phyloP scores from a whole-genome alignment of 148 eudicot genomes.

The Silene uniflora region DNA sequence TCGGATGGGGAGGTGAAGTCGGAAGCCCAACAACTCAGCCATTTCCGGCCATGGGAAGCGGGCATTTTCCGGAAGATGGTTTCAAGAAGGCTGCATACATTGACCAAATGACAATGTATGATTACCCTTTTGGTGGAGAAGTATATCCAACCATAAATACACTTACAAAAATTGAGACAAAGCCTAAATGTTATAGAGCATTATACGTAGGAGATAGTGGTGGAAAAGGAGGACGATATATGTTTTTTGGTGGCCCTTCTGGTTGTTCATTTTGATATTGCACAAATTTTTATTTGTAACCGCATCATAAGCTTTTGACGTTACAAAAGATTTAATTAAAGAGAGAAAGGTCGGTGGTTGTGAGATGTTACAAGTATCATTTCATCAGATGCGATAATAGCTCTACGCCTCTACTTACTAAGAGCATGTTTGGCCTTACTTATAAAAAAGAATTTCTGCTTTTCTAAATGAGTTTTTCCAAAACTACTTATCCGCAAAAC shows the following conservation, averaged over 20 bases:
- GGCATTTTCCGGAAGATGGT: slow-evolving; percentile 8
- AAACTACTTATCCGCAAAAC: too few relatives aligned
- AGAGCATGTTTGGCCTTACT: too few relatives aligned
- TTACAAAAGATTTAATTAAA: too few relatives aligned
- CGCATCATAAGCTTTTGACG: too few relatives aligned
- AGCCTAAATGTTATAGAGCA: not conserved
- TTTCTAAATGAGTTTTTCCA: too few relatives aligned
- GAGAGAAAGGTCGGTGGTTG: too few relatives aligned
- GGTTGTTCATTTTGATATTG: not conserved
- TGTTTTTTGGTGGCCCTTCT: slow-evolving; percentile 1
- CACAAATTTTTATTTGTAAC: too few relatives aligned
- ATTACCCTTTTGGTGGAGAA: not conserved
- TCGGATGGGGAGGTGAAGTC: slow-evolving; percentile 13
- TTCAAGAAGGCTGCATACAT: not conserved
- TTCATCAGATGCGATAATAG: too few relatives aligned
- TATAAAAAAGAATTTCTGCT: too few relatives aligned
- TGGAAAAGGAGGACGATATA: not conserved
- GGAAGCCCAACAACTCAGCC: not conserved
- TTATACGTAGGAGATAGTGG: not conserved
- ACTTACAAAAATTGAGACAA: not conserved
- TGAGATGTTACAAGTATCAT: too few relatives aligned
- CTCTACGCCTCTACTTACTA: too few relatives aligned
- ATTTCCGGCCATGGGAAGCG: slow-evolving; percentile 5
- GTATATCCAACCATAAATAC: not conserved
- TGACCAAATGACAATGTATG: not conserved